Base-by-base conservation (phyloP, 176 grass and related monocot genomes). In the Rhipidocladum racemiflorum region DNA sequence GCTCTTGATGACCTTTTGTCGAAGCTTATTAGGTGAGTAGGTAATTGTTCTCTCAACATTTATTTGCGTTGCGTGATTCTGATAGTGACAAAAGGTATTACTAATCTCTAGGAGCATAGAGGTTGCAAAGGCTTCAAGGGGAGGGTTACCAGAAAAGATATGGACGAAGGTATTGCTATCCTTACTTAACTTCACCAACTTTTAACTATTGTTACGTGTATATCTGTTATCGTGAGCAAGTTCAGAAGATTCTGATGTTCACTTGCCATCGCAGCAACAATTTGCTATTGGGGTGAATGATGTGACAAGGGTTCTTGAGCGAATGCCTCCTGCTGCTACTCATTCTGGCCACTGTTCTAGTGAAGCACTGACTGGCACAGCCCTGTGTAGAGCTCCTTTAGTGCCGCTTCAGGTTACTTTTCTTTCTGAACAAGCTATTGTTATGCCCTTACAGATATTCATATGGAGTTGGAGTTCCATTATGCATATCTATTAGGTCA, bases 271-370 rank as follows among this genome's bases (percentile, higher is more conserved):
- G 66, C 78, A 97, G 95, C 85, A 89, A 83, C 92, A 97, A 76
- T 97, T 97, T 91, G 87, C 92, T 53, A 53, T 97, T 13, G 95
- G 92, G 0, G 76, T 98, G 76, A 98, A 98, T 76, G 92, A 98
- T 54, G 95, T 98, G 38, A 95, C 92, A 24, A 91, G 92, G 75
- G 92, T 98, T 71, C 95, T 98, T 32, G 95, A 98, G 75, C 84
- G 92, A 68, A 94, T 98, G 95, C 60, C 85, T 74, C 15, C 62
- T 43, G 14, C 50, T 77, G 69, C 84, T 75, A 44, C 44, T 35
- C 55, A 61, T 63, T 45, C 28, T 68, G 53, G 9, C 68, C 62
- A 32, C 14, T 78, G 35, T 70, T 83, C 89, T 45, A 64, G 53
- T 55, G 66, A 91, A 66, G 35, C 79, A 56, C 24, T 42, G 20